A percentile compares a stretch with the other conserved stretches of the same genome.
Evolutionary conservation across 495 filamentous ascomycete species (phyloP).

Genomic region (Mycothermus thermophilus): DNA sequence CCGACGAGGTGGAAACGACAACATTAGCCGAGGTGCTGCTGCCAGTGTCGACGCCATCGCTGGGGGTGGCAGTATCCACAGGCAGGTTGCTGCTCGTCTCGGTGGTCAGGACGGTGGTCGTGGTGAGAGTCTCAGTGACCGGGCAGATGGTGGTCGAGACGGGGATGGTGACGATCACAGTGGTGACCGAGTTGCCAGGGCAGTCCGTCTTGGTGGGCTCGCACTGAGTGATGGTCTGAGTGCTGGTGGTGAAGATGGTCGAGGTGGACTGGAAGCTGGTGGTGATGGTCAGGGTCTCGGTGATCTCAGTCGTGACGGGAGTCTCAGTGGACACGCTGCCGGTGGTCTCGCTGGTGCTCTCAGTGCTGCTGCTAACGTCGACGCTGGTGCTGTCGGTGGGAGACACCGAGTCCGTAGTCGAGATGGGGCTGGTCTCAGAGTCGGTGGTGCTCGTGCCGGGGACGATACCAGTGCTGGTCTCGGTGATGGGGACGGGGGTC

Average conservation of each 20-base stretch:
- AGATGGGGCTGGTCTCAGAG: constrained; percentile 1
- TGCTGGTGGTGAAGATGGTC: constrained; percentile 46
- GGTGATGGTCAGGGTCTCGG: constrained; percentile 16
- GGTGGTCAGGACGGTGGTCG: constrained; percentile 7
- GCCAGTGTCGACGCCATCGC: constrained; percentile 7
- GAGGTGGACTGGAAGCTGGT: constrained; percentile 36
- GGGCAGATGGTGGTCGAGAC: constrained; percentile 50
- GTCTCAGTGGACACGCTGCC: constrained; percentile 4
- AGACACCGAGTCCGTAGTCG: too few species aligned
- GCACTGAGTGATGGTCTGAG: constrained; percentile 47
- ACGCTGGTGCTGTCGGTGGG: constrained; percentile 1
- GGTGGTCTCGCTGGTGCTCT: constrained; percentile 5
- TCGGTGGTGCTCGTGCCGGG: constrained; percentile 10
- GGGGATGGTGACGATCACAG: constrained; percentile 43
- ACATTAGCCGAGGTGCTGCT: too few species aligned
- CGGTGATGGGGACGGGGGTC: constrained; percentile 2
- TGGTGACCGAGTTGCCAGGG: constrained; percentile 37
- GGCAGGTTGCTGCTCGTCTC: constrained; percentile 6
- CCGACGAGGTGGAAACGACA: too few species aligned
- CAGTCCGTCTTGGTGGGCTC: constrained; percentile 42
- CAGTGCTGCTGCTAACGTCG: constrained; percentile 4
- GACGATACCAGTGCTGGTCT: constrained; percentile 6
- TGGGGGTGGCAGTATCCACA: background rate
- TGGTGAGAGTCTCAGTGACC: constrained; percentile 29
- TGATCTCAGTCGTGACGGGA: constrained; percentile 10